These are phyloP conservation scores for Nakazawaea ambrosiae DNA, from an alignment of 805 yeast species.

Conservation along the genomic window DNA sequence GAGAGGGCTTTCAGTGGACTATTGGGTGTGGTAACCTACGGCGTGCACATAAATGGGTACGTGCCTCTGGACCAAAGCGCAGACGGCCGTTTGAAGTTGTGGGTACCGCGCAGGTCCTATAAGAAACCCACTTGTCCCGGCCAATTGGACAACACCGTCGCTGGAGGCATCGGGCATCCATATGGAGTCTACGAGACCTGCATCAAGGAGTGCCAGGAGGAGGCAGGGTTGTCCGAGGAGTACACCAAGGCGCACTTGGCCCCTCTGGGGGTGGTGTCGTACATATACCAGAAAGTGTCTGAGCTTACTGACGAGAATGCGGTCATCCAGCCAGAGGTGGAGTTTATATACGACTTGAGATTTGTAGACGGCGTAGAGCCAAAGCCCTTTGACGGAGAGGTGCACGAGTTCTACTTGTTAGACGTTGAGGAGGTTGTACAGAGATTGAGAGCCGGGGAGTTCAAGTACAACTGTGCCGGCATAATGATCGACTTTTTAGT, in stretches of 20 bases:
- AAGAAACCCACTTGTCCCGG: conserved; percentile 86
- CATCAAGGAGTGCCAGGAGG: conserved; percentile 83
- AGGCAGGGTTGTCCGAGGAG: conserved; percentile 65
- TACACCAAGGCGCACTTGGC: conserved; percentile 39
- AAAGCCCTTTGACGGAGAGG: conserved; percentile 66
- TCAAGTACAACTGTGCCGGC: conserved; percentile 85
- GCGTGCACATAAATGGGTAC: conserved; percentile 83
- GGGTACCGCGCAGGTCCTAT: conserved; percentile 81
- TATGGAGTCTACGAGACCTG: conserved; percentile 69
- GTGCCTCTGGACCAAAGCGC: conserved; percentile 34
- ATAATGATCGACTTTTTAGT: conserved; percentile 78
- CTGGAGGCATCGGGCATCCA: conserved; percentile 90
- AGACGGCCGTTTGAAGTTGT: conserved; percentile 43
- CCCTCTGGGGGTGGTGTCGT: conserved; percentile 63
- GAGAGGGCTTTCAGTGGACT: conserved; percentile 81
- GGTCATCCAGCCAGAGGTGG: conserved; percentile 84
- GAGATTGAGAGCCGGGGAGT: conserved; percentile 49
- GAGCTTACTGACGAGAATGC: conserved; percentile 33
- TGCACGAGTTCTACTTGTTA: conserved; percentile 64
- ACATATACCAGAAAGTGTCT: conserved; percentile 40
- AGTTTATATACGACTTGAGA: conserved; percentile 67
- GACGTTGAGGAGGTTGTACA: conserved; percentile 46
- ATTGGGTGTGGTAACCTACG: conserved; percentile 84
- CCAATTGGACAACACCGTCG: conserved; percentile 88
- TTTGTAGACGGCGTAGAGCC: conserved; percentile 44